These are phyloP conservation scores for Candida dajiaensis DNA, from an alignment of 805 yeast genomes.

Conservation along the genomic window DNA sequence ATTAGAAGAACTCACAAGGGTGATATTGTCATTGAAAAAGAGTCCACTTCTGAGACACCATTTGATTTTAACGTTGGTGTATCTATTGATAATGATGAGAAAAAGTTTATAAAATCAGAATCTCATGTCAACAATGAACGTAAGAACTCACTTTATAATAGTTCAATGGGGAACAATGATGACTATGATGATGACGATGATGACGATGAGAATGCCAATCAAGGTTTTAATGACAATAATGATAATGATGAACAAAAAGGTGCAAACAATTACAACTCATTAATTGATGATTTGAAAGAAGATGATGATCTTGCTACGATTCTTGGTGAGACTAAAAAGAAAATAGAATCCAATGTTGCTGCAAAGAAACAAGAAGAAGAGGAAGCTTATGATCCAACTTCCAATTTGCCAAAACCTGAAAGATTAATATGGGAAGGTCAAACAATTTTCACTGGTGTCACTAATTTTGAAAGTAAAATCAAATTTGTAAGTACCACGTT, in stretches of 20 bases:
- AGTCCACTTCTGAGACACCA: constrained; percentile 21
- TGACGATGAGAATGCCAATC: constrained; percentile 1
- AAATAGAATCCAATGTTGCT: constrained; percentile 6
- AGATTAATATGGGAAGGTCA: constrained; percentile 41
- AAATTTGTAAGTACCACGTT: constrained; percentile 24
- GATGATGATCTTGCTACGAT: constrained; percentile 31
- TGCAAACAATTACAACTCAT: constrained; percentile 4
- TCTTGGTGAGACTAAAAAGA: constrained; percentile 20
- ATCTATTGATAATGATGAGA: constrained; percentile 19
- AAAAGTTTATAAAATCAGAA: constrained; percentile 15
- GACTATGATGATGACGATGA: constrained; percentile 10
- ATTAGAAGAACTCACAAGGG: constrained; percentile 84
- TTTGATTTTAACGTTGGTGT: constrained; percentile 27
- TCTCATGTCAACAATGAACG: constrained; percentile 10
- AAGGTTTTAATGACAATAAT: constrained; percentile 14
- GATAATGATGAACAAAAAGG: constrained; percentile 13
- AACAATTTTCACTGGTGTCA: constrained; percentile 43
- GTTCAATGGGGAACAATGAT: constrained; percentile 8
- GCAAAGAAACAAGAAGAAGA: constrained; percentile 3
- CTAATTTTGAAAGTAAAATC: constrained; percentile 31
- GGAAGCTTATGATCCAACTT: constrained; percentile 17
- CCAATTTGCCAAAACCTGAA: constrained; percentile 2
- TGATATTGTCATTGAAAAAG: constrained; percentile 68
- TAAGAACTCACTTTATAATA: constrained; percentile 9
- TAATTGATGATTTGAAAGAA: constrained; percentile 22